Conservation (phyloP, 495 filamentous ascomycete genomes). For the Amniculicola lignicola region DNA sequence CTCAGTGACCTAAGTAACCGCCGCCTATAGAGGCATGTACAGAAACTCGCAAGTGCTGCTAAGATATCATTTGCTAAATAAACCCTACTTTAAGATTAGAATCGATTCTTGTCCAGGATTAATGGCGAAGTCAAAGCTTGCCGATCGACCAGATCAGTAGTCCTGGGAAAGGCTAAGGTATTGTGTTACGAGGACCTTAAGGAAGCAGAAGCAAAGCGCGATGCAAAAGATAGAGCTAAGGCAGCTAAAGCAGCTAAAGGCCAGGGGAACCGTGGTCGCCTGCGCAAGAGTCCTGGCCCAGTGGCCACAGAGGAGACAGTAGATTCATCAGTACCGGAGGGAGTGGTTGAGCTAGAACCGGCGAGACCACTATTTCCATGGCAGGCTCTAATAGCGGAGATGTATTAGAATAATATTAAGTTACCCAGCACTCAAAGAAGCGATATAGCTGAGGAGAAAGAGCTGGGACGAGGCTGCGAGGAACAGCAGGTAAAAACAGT, state of each 20-base stretch:
- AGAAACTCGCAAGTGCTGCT: slow-evolving; percentile 8
- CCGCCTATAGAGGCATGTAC: slow-evolving; percentile 1
- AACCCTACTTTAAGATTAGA: slow-evolving; percentile 8
- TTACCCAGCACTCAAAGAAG: no score
- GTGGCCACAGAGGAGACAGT: no score
- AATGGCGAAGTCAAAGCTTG: slow-evolving; percentile 1
- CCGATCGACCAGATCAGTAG: not conserved
- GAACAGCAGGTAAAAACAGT: no score
- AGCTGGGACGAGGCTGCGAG: no score
- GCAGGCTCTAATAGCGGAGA: no score
- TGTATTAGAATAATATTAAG: no score
- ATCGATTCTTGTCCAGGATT: no score
- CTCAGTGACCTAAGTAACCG: not conserved
- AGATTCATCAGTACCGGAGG: no score
- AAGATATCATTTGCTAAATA: slow-evolving; percentile 8
- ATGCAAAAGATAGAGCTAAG: no score
- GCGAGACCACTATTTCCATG: no score
- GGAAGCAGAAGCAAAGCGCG: slow-evolving; percentile 5
- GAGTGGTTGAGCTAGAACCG: no score
- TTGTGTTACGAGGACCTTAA: slow-evolving; percentile 5
- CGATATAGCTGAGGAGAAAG: no score
- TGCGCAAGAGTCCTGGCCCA: not conserved
- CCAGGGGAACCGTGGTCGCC: slow-evolving; percentile 1
- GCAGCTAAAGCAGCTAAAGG: slow-evolving; percentile 4
- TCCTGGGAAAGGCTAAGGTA: slow-evolving; percentile 1